Evolutionary conservation across 1,284 basidiomycete species (phyloP), one percentile per base, ranked within the genome.

Genomic region (Vanrija humicola): DNA sequence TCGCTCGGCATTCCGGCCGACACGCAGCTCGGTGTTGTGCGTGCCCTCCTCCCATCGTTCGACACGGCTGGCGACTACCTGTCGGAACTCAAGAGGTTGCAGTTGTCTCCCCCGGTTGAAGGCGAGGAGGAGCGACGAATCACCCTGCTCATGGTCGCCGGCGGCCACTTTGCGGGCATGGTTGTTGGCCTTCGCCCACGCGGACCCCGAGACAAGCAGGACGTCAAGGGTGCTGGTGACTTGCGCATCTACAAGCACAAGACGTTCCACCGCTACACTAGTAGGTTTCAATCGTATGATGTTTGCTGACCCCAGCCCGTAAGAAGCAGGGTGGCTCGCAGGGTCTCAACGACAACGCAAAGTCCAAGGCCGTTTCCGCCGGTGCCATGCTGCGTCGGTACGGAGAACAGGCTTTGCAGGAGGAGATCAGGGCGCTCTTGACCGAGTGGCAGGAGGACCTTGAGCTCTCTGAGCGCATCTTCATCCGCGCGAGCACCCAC

Each of bases 241-340:
- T 84, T 86, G 3, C 86, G 94, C 67, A 83, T 98, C 3, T 67
- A 98, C 43, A 82, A 82, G 58, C 91, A 96, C 72, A 98, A 98
- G 78, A 98, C 96, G 0, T 98, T 98, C 76, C 96, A 98, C 75
- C 86, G 96, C 7, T 99, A 99, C 75, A 99, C 96, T 0, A 98
- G 92, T 95, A 56, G 64, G 80, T 75, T 26, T 26, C 25, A 16
- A 6, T 1, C 45, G 9, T 28, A 16, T 46, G 29, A 25, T 54
- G 19, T 14, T 26, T 6, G 18, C 14, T 47, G 42, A 52, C 26
- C 28, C 52, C 19, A 96, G 92, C 96, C 40, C 89, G 96, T 64
- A 82, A 90, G 63, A 98, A 98, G 75, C 96, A 99, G 79, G 96
- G 96, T 74, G 96, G 96, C 0, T 88, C 90, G 0, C 96, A 99